phyloP scores from a whole-genome alignment of 345 rosid species.

The Cardiospermum halicacabum region DNA sequence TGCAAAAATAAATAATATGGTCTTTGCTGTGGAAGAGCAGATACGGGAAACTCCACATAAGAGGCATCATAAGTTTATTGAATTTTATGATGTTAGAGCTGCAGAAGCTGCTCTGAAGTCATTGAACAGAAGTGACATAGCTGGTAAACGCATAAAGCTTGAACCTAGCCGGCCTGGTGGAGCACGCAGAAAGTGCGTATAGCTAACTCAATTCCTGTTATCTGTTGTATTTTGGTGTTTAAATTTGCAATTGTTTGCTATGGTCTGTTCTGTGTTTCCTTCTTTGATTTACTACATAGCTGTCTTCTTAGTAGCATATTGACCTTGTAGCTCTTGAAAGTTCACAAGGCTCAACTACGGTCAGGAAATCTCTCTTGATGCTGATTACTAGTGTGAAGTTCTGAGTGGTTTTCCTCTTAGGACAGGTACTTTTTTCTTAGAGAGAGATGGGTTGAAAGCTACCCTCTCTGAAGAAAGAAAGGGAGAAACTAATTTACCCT shows the following conservation, averaged over 20 bases:
- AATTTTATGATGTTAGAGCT: slow-evolving; percentile 75
- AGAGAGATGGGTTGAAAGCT: too few relatives aligned
- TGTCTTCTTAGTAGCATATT: background rate
- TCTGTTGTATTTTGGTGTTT: background rate
- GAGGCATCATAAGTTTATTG: slow-evolving; percentile 80
- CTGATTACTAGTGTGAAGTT: too few relatives aligned
- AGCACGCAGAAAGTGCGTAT: slow-evolving; percentile 56
- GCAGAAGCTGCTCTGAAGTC: slow-evolving; percentile 76
- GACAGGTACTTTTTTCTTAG: too few relatives aligned
- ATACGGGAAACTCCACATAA: slow-evolving; percentile 84
- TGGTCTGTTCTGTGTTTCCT: background rate
- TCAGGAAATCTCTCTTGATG: background rate
- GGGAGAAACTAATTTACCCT: too few relatives aligned
- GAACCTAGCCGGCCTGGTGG: slow-evolving; percentile 92
- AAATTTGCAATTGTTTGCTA: background rate
- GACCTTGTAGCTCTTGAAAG: background rate
- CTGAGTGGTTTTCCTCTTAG: too few relatives aligned
- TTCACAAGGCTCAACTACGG: background rate
- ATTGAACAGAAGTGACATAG: slow-evolving; percentile 67
- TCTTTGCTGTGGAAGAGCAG: slow-evolving; percentile 37
- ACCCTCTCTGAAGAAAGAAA: too few relatives aligned
- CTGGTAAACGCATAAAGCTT: slow-evolving; percentile 80
- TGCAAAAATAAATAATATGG: slow-evolving; percentile 22
- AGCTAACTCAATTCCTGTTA: slow-evolving; percentile 12
- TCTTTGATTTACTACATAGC: background rate